Conservation (phyloP, 179 eudicot species). For the Beta corolliflora region DNA sequence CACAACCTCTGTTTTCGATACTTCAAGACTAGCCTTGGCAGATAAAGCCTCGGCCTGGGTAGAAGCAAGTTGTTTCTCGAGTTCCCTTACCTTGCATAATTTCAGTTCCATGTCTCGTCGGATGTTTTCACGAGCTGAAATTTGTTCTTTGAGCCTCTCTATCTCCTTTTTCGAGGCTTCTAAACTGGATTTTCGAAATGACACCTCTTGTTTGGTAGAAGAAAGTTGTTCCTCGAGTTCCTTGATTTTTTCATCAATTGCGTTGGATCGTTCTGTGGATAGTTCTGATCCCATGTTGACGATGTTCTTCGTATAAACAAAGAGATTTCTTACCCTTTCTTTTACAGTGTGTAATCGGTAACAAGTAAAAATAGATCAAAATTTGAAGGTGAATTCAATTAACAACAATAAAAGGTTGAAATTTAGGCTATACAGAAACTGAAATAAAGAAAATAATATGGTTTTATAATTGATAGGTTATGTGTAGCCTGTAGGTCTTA, state of each 20-base stretch:
- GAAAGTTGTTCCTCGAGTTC: slow-evolving; percentile 18
- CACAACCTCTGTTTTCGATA: neutral
- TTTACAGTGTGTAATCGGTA: neutral
- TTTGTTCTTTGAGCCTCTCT: slow-evolving; percentile 19
- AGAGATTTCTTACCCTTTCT: neutral
- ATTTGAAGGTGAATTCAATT: neutral
- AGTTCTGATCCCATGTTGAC: neutral
- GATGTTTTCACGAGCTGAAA: slow-evolving; percentile 15
- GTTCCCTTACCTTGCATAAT: neutral
- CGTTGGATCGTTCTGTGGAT: neutral
- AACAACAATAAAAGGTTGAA: neutral
- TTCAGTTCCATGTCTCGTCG: slow-evolving; percentile 20
- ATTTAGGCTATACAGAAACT: neutral
- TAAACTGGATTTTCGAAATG: slow-evolving; percentile 13
- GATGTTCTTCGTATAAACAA: too few relatives aligned
- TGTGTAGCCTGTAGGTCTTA: neutral
- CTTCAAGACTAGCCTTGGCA: slow-evolving; percentile 18
- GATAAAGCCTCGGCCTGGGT: slow-evolving; percentile 8
- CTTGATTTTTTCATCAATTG: slow-evolving; percentile 3
- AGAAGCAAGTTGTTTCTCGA: slow-evolving; percentile 16
- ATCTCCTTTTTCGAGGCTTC: slow-evolving; percentile 23
- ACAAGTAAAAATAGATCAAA: neutral
- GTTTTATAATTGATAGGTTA: neutral
- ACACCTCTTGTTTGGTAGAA: neutral
- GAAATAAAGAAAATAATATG: too few relatives aligned